Evolutionary conservation across 176 grass and related monocot species (phyloP).

Genomic region (Musa itinerans): DNA sequence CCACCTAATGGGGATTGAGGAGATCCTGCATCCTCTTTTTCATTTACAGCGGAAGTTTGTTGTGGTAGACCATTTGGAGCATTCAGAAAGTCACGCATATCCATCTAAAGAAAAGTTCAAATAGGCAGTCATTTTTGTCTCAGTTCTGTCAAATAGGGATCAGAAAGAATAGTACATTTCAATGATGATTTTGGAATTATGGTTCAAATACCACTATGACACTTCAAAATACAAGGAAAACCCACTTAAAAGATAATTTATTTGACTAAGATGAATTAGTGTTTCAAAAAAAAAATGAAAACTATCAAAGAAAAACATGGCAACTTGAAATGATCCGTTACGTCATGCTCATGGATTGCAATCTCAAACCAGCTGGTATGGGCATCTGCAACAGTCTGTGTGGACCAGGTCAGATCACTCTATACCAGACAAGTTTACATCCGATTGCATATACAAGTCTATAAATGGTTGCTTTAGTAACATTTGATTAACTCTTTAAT

Average conservation of each 20-base stretch:
- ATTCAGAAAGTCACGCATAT: slow-evolving; percentile 97
- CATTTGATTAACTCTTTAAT: too few species aligned
- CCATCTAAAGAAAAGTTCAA: slow-evolving; percentile 40
- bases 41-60: slow-evolving; percentile 38
- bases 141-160: not conserved
- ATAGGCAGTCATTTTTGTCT: not conserved
- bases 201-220: not conserved
- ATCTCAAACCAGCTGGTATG: too few species aligned
- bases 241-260: not conserved
- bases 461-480: too few species aligned
- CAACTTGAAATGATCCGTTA: not conserved
- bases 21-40: slow-evolving; percentile 51
- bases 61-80: slow-evolving; percentile 74
- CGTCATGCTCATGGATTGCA: not conserved
- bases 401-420: too few species aligned
- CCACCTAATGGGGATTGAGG: slow-evolving; percentile 87
- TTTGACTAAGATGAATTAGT: too few species aligned
- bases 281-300: not conserved
- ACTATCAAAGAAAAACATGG: not conserved
- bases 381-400: too few species aligned
- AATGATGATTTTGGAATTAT: not conserved
- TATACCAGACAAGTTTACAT: too few species aligned
- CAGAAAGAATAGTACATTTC: not conserved
- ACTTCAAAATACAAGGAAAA: not conserved
- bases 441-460: too few species aligned